Evolutionary conservation across 495 filamentous ascomycete genomes (phyloP).

Genomic region (Penicillium malachiteum): DNA sequence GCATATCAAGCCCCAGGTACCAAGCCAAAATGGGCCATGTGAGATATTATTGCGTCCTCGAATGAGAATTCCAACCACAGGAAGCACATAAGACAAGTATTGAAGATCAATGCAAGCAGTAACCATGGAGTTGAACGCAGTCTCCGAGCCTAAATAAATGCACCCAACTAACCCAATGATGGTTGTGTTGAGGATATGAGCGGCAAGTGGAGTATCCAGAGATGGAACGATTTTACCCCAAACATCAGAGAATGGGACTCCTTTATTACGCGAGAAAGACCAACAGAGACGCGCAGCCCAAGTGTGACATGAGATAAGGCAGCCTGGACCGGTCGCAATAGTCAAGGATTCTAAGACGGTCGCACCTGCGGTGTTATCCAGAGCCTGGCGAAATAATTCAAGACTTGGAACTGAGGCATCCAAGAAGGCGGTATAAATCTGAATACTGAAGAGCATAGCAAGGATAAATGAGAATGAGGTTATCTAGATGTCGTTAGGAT

Average conservation of each 20-base stretch:
- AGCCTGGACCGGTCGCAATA: conserved; percentile 55
- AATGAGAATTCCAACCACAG: conserved; percentile 45
- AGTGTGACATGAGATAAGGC: conserved; percentile 55
- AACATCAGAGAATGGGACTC: conserved; percentile 48
- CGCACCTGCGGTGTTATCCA: conserved; percentile 51
- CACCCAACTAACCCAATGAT: conserved; percentile 52
- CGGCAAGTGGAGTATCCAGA: conserved; percentile 54
- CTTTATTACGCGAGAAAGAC: conserved; percentile 60
- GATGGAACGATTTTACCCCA: conserved; percentile 47
- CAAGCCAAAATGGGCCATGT: conserved; percentile 49
- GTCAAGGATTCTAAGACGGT: conserved; percentile 55
- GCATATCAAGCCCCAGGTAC: conserved; percentile 35
- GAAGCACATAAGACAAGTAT: conserved; percentile 54
- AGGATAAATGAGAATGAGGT: conserved; percentile 58
- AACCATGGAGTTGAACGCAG: conserved; percentile 57
- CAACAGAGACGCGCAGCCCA: conserved; percentile 60
- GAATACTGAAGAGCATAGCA: conserved; percentile 59
- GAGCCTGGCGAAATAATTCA: conserved; percentile 57
- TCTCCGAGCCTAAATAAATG: conserved; percentile 54
- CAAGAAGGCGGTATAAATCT: conserved; percentile 46
- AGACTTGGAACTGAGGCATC: conserved; percentile 54
- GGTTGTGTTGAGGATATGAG: conserved; percentile 49
- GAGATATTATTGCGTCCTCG: conserved; percentile 51
- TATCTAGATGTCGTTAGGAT: no score
- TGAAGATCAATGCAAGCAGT: conserved; percentile 51